These are phyloP conservation scores for Talaromyces marneffei DNA, from an alignment of 2,329 filamentous ascomycete species.

Conservation along the genomic window DNA sequence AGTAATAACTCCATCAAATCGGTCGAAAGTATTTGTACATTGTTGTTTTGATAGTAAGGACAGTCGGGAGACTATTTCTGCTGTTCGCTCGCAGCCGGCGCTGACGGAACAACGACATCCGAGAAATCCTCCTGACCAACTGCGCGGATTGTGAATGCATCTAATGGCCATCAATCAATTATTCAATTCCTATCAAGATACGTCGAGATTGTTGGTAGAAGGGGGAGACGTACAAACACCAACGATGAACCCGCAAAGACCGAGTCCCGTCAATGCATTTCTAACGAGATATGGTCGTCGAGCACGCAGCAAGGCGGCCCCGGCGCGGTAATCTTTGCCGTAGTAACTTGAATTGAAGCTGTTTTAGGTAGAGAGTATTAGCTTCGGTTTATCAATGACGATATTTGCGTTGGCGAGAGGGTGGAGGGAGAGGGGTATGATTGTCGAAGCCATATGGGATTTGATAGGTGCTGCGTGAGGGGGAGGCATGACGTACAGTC, in stretches of 20 bases:
- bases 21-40: constrained; percentile 2
- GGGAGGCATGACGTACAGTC: constrained; percentile 18
- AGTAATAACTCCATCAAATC: not conserved
- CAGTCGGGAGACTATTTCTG: not conserved
- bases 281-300: constrained; percentile 86
- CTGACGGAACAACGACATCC: constrained; percentile 83
- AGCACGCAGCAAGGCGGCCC: constrained; percentile 82
- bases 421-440: not conserved
- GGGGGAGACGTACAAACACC: constrained; percentile 69
- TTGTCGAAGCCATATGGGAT: not conserved
- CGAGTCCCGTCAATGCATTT: constrained; percentile 77
- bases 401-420: not conserved
- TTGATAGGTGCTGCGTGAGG: not conserved
- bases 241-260: constrained; percentile 67
- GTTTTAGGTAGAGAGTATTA: not conserved
- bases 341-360: constrained; percentile 80
- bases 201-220: not conserved
- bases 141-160: constrained; percentile 68
- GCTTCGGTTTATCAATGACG: not conserved
- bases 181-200: not conserved
- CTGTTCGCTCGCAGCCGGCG: constrained; percentile 29
- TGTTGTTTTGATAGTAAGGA: not conserved
- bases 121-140: constrained; percentile 97
- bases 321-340: constrained; percentile 77
- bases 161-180: constrained; percentile 33